Evolutionary conservation across 768 basidiomycete species (phyloP), one percentile per base, ranked within the genome.

Genomic region (Rhizopogon roseolus): DNA sequence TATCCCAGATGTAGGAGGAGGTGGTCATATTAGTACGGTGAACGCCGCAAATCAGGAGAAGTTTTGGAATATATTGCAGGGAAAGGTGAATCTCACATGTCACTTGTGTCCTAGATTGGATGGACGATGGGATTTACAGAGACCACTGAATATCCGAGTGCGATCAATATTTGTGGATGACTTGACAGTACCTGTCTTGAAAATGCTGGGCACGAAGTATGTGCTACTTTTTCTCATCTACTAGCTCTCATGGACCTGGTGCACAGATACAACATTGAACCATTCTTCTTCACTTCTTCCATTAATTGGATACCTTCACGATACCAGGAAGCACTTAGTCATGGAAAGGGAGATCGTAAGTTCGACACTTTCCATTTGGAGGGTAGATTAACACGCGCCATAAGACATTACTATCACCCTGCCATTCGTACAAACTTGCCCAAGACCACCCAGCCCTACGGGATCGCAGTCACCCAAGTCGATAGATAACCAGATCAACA

Each of bases 281-380:
- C 84, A 0, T 84, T 85, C 64, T 85, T 80, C 61, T 85, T 84
- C 62, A 80, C 81, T 0, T 84, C 82, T 1, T 79, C 81, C 2
- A 62, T 81, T 2, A 84, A 81, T 55, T 84, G 82, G 83, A 87
- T 85, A 56, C 85, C 85, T 2, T 81, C 82, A 1, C 77, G 83
- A 51, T 87, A 79, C 49, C 78, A 83, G 56, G 83, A 84, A 58
- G 76, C 73, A 46, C 53, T 75, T 0, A 36, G 57, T 5, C 60
- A 62, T 14, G 65, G 66, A 1, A 38, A 67, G 43, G 76, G 81
- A 59, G 84, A 85, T 66, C 83, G 81, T 85, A 58, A 59, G 81
- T 22, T 57, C 13, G 62, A 50, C 4, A 17, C 10, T 42, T 27
- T 22, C 28, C 13, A 34, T 22, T 19, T 27, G 22, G 10, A n/a